Conservation (phyloP, 257 asterid species). For the Agastache rugosa region DNA sequence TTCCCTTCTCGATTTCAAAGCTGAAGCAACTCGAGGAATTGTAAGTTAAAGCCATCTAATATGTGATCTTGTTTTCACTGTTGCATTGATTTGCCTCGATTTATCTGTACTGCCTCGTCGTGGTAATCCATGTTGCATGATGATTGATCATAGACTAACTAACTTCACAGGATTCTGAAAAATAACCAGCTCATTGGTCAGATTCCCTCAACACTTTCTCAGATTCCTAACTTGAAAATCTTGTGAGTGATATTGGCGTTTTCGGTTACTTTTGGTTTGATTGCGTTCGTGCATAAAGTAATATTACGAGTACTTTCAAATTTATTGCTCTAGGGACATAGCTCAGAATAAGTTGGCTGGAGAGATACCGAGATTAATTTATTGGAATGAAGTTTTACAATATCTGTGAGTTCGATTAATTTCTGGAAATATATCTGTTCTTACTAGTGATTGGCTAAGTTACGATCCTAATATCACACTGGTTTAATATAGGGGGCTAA, state of each 20-base stretch:
- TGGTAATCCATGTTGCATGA: too few species aligned
- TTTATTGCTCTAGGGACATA: slow-evolving; percentile 63
- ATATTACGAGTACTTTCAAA: not conserved
- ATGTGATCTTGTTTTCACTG: not conserved
- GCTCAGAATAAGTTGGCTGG: slow-evolving; percentile 91
- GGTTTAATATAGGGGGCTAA: slow-evolving; percentile 62
- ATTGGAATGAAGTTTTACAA: slow-evolving; percentile 94
- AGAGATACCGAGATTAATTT: slow-evolving; percentile 87
- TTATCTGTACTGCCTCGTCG: not conserved
- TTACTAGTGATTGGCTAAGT: not conserved
- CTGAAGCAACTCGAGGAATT: slow-evolving; percentile 77
- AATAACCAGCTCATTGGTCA: slow-evolving; percentile 86
- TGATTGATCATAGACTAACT: not conserved
- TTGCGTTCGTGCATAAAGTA: not conserved
- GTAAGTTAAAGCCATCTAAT: slow-evolving; percentile 38
- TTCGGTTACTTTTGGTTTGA: not conserved
- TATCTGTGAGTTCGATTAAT: slow-evolving; percentile 65
- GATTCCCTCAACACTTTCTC: slow-evolving; percentile 91
- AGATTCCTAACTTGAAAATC: slow-evolving; percentile 85
- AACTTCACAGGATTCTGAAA: slow-evolving; percentile 64
- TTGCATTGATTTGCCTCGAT: not conserved
- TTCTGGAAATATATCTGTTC: not conserved
- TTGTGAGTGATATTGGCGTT: slow-evolving; percentile 58
- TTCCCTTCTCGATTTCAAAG: slow-evolving; percentile 88
- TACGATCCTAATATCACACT: not conserved